Evolutionary conservation across 2,329 filamentous ascomycete genomes (phyloP).

Genomic region (Verruconis gallopava): DNA sequence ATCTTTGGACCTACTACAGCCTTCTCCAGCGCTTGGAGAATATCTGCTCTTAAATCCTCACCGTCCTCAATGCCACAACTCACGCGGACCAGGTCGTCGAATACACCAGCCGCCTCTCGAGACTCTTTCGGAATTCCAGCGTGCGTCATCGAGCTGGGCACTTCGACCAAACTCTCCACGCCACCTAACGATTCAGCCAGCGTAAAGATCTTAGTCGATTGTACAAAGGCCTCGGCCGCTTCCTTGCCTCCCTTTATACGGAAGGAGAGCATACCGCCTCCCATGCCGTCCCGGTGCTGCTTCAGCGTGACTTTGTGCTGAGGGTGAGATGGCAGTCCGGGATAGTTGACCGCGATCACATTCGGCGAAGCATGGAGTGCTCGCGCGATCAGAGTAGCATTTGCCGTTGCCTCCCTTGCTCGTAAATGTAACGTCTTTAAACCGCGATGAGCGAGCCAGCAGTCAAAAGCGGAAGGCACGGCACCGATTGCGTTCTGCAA

Average conservation of each 20-base stretch:
- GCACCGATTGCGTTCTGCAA: conserved; percentile 96
- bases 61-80: conserved; percentile 92
- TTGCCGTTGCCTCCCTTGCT: conserved; percentile 69
- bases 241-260: conserved; percentile 74
- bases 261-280: conserved; percentile 96
- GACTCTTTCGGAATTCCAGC: conserved; percentile 84
- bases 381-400: conserved; percentile 64
- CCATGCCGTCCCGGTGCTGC: conserved; percentile 89
- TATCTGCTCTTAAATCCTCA: conserved; percentile 69
- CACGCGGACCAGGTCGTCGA: conserved; percentile 82
- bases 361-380: conserved; percentile 68
- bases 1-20: conserved; percentile 37
- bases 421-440: conserved; percentile 94
- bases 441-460: conserved; percentile 93
- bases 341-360: conserved; percentile 89
- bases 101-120: conserved; percentile 85
- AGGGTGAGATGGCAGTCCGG: conserved; percentile 75
- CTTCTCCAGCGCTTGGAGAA: conserved; percentile 68
- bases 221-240: conserved; percentile 86
- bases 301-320: conserved; percentile 73
- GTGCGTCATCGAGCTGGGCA: conserved; percentile 94
- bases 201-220: conserved; percentile 78
- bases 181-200: conserved; percentile 87
- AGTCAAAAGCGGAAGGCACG: conserved; percentile 88
- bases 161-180: conserved; percentile 81